Evolutionary conservation across 1,139 yeast genomes (phyloP).

Genomic region (Kodamaea sp.): DNA sequence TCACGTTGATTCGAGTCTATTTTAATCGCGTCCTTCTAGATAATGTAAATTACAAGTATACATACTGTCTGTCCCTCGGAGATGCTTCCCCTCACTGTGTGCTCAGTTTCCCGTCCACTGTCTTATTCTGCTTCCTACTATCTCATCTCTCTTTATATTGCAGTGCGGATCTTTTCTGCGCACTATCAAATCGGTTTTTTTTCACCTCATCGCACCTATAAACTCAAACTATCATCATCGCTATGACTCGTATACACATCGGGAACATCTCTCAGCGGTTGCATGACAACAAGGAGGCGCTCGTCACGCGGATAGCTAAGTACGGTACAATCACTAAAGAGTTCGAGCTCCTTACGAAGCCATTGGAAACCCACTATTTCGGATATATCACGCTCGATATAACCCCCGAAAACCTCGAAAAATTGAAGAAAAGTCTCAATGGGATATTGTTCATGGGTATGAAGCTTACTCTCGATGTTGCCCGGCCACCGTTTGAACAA

Average conservation of each 20-base stretch:
- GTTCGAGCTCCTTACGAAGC: constrained; percentile 50
- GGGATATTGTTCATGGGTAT: constrained; percentile 77
- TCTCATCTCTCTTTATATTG: too few species aligned
- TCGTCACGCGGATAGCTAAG: constrained; percentile 45
- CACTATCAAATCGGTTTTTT: neutral
- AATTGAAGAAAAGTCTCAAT: constrained; percentile 54
- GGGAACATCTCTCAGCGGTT: constrained; percentile 62
- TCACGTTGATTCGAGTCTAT: too few species aligned
- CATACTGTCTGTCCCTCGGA: too few species aligned
- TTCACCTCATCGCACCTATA: constrained; percentile 4
- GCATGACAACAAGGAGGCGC: constrained; percentile 38
- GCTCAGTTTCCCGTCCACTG: too few species aligned
- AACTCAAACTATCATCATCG: constrained; percentile 6
- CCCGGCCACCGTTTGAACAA: constrained; percentile 34
- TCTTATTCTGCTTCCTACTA: too few species aligned
- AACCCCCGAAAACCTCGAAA: constrained; percentile 40
- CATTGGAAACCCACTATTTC: constrained; percentile 50
- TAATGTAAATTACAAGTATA: too few species aligned
- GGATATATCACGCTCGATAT: constrained; percentile 63
- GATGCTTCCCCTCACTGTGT: too few species aligned
- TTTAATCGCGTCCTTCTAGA: too few species aligned
- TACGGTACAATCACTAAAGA: constrained; percentile 46
- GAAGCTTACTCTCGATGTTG: constrained; percentile 51
- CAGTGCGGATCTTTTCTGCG: constrained; percentile 2
- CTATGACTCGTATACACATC: constrained; percentile 51